phyloP scores from a whole-genome alignment of 1,139 yeast genomes.

The Candida tunisiensis region DNA sequence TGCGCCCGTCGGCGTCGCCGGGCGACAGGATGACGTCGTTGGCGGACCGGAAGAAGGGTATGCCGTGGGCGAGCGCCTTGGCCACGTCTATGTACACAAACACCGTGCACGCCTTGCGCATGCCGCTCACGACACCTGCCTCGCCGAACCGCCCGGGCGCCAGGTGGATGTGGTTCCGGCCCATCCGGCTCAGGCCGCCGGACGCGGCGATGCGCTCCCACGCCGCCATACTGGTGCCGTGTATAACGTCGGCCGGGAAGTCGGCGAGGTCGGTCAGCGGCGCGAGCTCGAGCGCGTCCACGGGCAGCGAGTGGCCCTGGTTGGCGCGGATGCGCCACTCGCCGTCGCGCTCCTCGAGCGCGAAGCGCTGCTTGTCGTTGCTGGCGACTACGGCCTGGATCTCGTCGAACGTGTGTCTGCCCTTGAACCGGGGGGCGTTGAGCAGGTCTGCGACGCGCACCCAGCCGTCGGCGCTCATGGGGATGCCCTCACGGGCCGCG shows the following conservation, averaged over 20 bases:
- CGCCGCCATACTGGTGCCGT: slow-evolving; percentile 56
- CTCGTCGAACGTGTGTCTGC: slow-evolving; percentile 31
- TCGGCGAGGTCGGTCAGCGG: slow-evolving; percentile 13
- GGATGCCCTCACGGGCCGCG: slow-evolving; percentile 52
- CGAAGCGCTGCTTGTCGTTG: slow-evolving; percentile 60
- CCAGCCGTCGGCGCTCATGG: slow-evolving; percentile 54
- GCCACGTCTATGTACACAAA: slow-evolving; percentile 44
- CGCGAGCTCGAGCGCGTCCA: slow-evolving; percentile 29
- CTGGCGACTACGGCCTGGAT: slow-evolving; percentile 40
- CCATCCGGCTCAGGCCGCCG: slow-evolving; percentile 54
- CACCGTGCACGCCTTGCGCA: slow-evolving; percentile 42
- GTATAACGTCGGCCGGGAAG: slow-evolving; percentile 37
- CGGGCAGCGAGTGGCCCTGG: slow-evolving; percentile 73
- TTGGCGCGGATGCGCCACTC: slow-evolving; percentile 53
- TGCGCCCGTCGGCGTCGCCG: slow-evolving; percentile 39
- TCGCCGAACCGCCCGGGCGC: slow-evolving; percentile 30
- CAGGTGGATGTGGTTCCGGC: slow-evolving; percentile 72
- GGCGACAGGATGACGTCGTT: slow-evolving; percentile 63
- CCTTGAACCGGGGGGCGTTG: slow-evolving; percentile 41
- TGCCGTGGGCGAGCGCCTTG: slow-evolving; percentile 27
- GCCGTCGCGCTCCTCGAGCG: slow-evolving; percentile 16
- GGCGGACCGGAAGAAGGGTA: slow-evolving; percentile 43
- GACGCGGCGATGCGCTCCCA: slow-evolving; percentile 31
- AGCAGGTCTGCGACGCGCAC: slow-evolving; percentile 37
- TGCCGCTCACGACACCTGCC: slow-evolving; percentile 45